Base-by-base conservation (phyloP, 257 asterid genomes). In the Solanum ahanhuiri region DNA sequence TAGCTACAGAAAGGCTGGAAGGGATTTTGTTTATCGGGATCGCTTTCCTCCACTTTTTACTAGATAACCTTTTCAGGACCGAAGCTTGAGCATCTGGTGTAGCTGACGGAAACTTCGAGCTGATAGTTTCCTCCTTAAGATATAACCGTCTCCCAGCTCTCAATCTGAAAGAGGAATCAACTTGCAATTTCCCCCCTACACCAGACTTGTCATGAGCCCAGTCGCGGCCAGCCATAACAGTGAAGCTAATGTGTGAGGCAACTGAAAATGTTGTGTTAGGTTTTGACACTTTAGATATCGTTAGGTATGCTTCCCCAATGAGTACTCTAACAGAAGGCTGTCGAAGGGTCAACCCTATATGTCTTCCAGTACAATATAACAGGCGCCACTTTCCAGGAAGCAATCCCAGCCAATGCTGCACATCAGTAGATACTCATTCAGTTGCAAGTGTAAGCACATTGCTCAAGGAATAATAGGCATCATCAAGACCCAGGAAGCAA, bases 351-450 rank as follows among this genome's bases (percentile, higher is more conserved):
- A 95, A 89, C 35, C 98, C 99, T 72, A 96, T 88, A 86, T 96
- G 99, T 86, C 92, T 91, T 63, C 99, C 99, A 0, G 99, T 96
- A 91, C 93, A 91, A 69, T 94, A 95, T 81, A 96, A 90, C 83
- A 96, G 95, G 31, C 99, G 98, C 99, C 99, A 96, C 72, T 93
- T 95, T 31, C 99, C 99, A 85, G 98, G 98, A 73, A 95, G 91
- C 88, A 90, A 64, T 76, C 92, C 91, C 87, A 95, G 72, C 99
- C 99, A 96, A 84, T 92, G 81, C 99, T 96, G 97, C 89, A 90
- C 34, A 30, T 70, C 79, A 83, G 28, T 54, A 85, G 48, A 35
- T 22, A 22, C 67, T 81, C 69, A 2, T 48, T 81, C 84, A 81
- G 83, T 77, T 43, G 63, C 60, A 76, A 39, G 63, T 2, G 37